These are phyloP conservation scores for Penicillium manginii DNA, from an alignment of 495 filamentous ascomycete genomes.

Conservation along the genomic window DNA sequence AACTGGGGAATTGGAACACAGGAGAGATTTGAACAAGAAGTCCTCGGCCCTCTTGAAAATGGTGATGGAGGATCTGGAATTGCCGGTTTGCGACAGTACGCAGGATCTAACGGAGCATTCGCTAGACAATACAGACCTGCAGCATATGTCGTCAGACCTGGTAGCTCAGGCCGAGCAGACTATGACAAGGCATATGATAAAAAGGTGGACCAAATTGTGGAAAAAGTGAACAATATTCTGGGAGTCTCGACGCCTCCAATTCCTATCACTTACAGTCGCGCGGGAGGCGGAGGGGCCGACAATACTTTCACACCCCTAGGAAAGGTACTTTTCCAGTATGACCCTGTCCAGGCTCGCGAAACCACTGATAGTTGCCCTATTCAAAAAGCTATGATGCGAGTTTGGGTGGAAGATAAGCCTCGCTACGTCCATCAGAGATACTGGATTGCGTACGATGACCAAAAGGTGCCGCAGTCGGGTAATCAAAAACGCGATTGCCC, in stretches of 20 bases:
- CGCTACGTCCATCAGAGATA: constrained; percentile 2
- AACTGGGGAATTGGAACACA: constrained; percentile 1
- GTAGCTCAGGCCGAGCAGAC: constrained; percentile 1
- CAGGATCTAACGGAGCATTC: constrained; percentile 1
- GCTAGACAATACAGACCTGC: background rate
- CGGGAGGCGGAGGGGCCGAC: background rate
- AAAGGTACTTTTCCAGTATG: constrained; percentile 6
- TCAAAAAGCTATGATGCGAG: constrained; percentile 1
- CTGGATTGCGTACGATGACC: constrained; percentile 4
- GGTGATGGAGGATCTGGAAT: background rate
- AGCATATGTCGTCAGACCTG: background rate
- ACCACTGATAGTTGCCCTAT: background rate
- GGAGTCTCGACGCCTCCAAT: constrained; percentile 1
- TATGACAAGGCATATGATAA: constrained; percentile 8
- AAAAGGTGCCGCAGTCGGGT: background rate
- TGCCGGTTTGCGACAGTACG: constrained; percentile 3
- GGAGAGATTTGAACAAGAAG: constrained; percentile 3
- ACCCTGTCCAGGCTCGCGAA: constrained; percentile 3
- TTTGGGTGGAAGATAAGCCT: constrained; percentile 3
- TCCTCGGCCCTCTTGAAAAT: background rate
- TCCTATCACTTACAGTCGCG: background rate
- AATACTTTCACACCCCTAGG: background rate
- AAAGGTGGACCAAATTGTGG: constrained; percentile 2
- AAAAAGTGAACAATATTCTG: constrained; percentile 5
- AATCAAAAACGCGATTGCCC: constrained; percentile 6